phyloP scores from a whole-genome alignment of 805 yeast genomes.

The Tetrapisispora taiwanensis region DNA sequence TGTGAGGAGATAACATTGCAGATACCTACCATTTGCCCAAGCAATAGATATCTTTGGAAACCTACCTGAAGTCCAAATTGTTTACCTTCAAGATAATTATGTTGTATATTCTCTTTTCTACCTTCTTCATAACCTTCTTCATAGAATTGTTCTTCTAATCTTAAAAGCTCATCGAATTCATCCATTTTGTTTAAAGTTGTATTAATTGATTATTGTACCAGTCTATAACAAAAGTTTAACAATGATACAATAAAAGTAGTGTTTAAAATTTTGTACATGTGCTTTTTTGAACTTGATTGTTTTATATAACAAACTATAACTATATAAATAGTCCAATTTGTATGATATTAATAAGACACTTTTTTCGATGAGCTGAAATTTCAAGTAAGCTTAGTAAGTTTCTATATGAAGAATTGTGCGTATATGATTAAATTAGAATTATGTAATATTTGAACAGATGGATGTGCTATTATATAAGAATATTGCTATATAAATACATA shows the following conservation, averaged over 20 bases:
- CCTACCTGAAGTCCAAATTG: conserved; percentile 77
- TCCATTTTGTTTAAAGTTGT: background rate
- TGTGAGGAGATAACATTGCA: conserved; percentile 32
- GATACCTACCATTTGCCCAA: conserved; percentile 59
- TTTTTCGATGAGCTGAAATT: background rate
- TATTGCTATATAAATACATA: no score
- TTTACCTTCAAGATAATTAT: conserved; percentile 66
- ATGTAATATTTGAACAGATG: no score
- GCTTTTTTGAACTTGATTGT: no score
- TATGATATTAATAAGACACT: conserved; percentile 4
- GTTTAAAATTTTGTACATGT: no score
- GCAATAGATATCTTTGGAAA: conserved; percentile 53
- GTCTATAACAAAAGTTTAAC: no score
- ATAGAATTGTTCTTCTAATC: conserved; percentile 51
- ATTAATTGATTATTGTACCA: no score
- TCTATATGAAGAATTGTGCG: background rate
- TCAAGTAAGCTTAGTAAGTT: background rate
- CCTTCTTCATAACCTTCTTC: conserved; percentile 68
- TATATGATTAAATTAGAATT: no score
- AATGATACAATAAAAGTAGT: no score
- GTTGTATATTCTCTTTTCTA: conserved; percentile 43
- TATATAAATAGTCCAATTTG: no score
- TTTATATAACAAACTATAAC: no score
- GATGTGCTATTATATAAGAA: no score
- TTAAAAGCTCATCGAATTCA: conserved; percentile 45